Base-by-base conservation (phyloP, 2,329 filamentous ascomycete genomes). In the Aspergillus melleus region DNA sequence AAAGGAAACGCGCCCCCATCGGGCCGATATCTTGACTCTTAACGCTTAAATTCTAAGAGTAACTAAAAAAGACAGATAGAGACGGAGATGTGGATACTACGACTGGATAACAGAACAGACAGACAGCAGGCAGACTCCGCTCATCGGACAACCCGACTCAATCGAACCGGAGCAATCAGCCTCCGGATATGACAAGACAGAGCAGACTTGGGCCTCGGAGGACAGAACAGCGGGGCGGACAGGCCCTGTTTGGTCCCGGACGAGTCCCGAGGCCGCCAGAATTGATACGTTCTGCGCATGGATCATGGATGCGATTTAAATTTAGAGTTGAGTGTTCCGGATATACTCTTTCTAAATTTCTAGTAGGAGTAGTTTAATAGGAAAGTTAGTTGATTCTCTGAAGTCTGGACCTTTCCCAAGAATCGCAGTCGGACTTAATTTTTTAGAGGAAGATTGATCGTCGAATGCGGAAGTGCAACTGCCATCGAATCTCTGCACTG, bases 231-330 rank as follows among this genome's bases (percentile, higher is more conserved):
- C 62, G 64, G 64, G 62, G 64, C 64, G 64, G 64, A 64, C 52
- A 57, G 36, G 36, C 6, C 58, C 62, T 57, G 62, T 61, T 59
- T 66, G 62, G 64, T 54, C 62, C 62, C 62, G 64, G 64, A 64
- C 61, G 56, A 44, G 39, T 52, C 55, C 62, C 60, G 62, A 64
- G 54, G 30, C 26, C 56, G 26, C 9, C 14, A 29, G 19, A 49
- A 24, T 24, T 11, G 32, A 14, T 11, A 36, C 32, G 24, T 47
- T 46, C 36, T 47, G 51, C 22, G n/a, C 46, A 8, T 57, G 46
- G 30, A 49, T 29, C 44, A 46, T 49, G 46, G 19, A 29, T 29
- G 26, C 8, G 26, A 29, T 36, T 36, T 36, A 4, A 3, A 36
- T 12, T 36, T 36, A 42, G 36, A 42, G 36, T 16, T 42, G 36